Evolutionary conservation across 2,329 filamentous ascomycete genomes (phyloP), one percentile per base, ranked within the genome.

Genomic region (Alternaria alternata): DNA sequence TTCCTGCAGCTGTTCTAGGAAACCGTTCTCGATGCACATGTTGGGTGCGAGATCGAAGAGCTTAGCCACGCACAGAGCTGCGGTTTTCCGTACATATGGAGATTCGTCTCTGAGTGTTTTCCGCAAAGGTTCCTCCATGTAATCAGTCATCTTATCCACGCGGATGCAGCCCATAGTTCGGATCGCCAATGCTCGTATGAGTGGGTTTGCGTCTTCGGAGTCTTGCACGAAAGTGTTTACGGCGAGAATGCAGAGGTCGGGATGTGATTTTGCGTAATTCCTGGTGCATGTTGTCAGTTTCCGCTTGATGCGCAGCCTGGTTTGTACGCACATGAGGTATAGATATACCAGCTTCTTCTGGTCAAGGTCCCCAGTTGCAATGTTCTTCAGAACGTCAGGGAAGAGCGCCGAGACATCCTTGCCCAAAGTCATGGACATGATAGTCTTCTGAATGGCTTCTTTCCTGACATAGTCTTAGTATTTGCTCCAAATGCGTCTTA

Each of bases 161-260:
- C 95, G 86, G 73, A 99, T 98, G 76, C 95, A 98, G 41, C 95
- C 95, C 95, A 99, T 99, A 34, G 95, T 99, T 72, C 95, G 88
- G 78, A 99, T 96, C 56, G 95, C 95, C 52, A 99, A 86, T 51
- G 95, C 95, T 84, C 95, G 87, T 74, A 99, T 93, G 24, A 99
- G 87, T 14, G 95, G 95, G 75, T 99, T 99, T 43, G 95, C 95
- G 75, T 99, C 95, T 87, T 99, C 95, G 16, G 95, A 95, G 79
- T 99, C 95, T 85, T 99, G 95, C 6, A 98, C 95, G 75, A 99
- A 99, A 14, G 95, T 99, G 79, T 99, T 99, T 76, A 99, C 95
- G 68, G 95, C 95, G 70, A 99, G 89, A 81, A 99, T 99, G 79
- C 95, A 99, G 36, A 99, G 89, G 77, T 99, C 95, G 32, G 95